Conservation (phyloP, 1,284 basidiomycete genomes). For the Amylostereum areolatum region DNA sequence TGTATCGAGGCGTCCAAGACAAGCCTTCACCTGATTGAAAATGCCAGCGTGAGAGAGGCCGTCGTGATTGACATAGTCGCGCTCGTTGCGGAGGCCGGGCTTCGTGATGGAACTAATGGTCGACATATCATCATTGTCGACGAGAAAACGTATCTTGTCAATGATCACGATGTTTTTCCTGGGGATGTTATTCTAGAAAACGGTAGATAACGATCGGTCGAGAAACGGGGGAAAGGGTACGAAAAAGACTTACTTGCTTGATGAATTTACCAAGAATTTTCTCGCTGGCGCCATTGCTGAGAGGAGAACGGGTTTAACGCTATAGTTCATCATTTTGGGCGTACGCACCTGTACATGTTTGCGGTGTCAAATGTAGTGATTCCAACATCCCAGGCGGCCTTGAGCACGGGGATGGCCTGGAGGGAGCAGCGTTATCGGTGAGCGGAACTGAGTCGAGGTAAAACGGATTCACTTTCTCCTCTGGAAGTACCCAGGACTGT, state of each 20-base stretch:
- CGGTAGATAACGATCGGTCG: conserved; percentile 34
- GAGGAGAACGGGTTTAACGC: conserved; percentile 45
- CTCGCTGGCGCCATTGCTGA: conserved; percentile 55
- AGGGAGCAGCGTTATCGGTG: too few species aligned
- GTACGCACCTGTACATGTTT: conserved; percentile 22
- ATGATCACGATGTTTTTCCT: not conserved
- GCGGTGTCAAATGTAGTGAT: conserved; percentile 50
- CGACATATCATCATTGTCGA: conserved; percentile 1
- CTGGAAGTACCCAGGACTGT: too few species aligned
- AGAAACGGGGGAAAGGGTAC: conserved; percentile 38
- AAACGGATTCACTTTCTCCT: too few species aligned
- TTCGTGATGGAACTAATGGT: not conserved
- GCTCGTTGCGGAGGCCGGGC: conserved; percentile 7
- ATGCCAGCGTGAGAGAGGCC: conserved; percentile 20
- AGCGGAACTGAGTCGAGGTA: too few species aligned
- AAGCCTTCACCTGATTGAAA: conserved; percentile 32
- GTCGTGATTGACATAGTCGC: conserved; percentile 26
- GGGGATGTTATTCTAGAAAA: conserved; percentile 63
- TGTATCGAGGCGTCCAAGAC: conserved; percentile 27
- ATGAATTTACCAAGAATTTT: conserved; percentile 70
- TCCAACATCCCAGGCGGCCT: conserved; percentile 34
- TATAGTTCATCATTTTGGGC: not conserved
- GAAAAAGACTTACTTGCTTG: conserved; percentile 56
- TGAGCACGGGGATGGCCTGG: conserved; percentile 12
- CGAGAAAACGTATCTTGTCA: conserved; percentile 2